phyloP scores from a whole-genome alignment of 345 rosid genomes.

The Trapa incisa region DNA sequence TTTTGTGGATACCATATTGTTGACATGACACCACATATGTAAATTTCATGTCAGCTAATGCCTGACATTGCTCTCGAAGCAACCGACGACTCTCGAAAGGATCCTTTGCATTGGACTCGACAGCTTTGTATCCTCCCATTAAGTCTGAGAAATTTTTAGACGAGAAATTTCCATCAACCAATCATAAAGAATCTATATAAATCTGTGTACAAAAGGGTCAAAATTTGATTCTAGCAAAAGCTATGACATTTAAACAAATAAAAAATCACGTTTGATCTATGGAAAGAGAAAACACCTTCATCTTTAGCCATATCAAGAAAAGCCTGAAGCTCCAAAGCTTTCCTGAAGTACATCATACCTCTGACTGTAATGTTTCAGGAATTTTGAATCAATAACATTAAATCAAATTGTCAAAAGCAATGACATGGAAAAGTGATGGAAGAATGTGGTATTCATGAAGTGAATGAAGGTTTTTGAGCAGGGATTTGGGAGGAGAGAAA shows the following conservation, averaged over 20 bases:
- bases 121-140: slow-evolving; percentile 95
- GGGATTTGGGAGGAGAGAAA: neutral
- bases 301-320: slow-evolving; percentile 97
- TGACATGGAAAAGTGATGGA: neutral
- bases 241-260: neutral
- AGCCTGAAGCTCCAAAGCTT: slow-evolving; percentile 98
- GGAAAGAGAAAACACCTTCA: slow-evolving; percentile 49
- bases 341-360: slow-evolving; percentile 98
- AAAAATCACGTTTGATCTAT: neutral
- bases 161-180: too few species aligned
- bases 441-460: neutral
- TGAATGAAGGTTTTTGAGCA: neutral
- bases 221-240: neutral
- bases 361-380: slow-evolving; percentile 46
- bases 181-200: too few species aligned
- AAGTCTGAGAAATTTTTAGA: slow-evolving; percentile 33
- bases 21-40: slow-evolving; percentile 94
- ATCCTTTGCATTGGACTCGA: slow-evolving; percentile 59
- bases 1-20: slow-evolving; percentile 83
- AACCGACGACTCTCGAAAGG: slow-evolving; percentile 65
- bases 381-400: slow-evolving; percentile 8
- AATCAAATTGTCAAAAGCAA: neutral
- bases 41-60: slow-evolving; percentile 97
- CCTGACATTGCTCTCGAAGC: slow-evolving; percentile 83
- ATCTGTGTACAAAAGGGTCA: too few species aligned